Base-by-base conservation (phyloP, 2,329 filamentous ascomycete species). In the Endoconidiophora laricicola region DNA sequence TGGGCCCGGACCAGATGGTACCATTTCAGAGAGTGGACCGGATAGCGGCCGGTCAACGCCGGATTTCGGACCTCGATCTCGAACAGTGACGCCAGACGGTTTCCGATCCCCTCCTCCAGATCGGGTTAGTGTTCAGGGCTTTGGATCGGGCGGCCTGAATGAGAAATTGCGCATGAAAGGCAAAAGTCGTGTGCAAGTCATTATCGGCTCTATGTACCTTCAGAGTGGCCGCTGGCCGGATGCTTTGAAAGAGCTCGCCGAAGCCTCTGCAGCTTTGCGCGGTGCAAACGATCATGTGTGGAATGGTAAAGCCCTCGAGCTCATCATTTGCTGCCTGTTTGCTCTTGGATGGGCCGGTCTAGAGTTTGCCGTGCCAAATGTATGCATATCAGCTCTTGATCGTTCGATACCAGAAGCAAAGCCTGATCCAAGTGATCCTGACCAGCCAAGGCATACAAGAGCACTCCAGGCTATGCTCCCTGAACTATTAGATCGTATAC, bases 291-390 rank as follows among this genome's bases (percentile, higher is more conserved):
- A 98, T 64, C 86, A 94, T 63, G 63, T 96, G n/a, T 98, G 91
- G 90, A 86, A 95, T 65, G 91, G 85, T 16, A 96, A 96, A 65
- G 88, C 86, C 1, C 70, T 98, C 18, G 93, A 98, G 61, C 79
- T 88, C 24, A 85, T 94, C 54, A 68, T 91, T 44, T 72, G 94
- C 23, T 86, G 83, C 59, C 72, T 96, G 56, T 61, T 96, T 39
- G 75, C 96, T 58, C 78, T 94, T 54, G 83, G 80, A 26, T 94
- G 87, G 84, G 76, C 81, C 36, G 83, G 81, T 3, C 71, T 90
- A 58, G 83, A 91, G 59, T 96, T 96, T 58, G 74, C 81, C 58
- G 74, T 91, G n/a, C 78, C 78, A 2, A 62, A 67, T 7, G 63
- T 81, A 14, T 74, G 76, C 54, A 67, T 65, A 56, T 70, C 65